Percentiles rank a stretch among this genome's conserved stretches.
Evolutionary conservation across 768 basidiomycete species (phyloP).

Genomic region (Kwoniella sp.): DNA sequence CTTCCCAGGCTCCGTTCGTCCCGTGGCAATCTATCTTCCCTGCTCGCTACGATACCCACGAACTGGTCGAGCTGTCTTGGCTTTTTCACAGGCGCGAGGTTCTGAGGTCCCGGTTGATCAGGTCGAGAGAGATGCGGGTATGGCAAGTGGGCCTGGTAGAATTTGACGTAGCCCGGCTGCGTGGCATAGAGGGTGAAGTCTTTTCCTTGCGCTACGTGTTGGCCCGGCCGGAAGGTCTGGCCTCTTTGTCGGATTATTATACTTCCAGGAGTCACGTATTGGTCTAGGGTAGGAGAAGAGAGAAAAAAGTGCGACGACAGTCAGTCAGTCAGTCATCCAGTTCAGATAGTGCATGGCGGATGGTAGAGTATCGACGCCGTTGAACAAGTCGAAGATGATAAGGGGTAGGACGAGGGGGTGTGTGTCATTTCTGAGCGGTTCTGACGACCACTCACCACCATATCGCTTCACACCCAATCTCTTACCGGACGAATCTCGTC

Average conservation of each 20-base stretch:
- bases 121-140: conserved; percentile 35
- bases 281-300: conserved; percentile 74
- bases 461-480: conserved; percentile 95
- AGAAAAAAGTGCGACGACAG: too few relatives aligned
- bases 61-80: conserved; percentile 50
- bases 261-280: conserved; percentile 89
- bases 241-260: conserved; percentile 96
- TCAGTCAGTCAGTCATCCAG: conserved; percentile 17
- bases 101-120: conserved; percentile 50
- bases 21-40: conserved; percentile 83
- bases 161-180: conserved; percentile 88
- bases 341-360: neutral
- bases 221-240: conserved; percentile 87
- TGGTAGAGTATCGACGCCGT: neutral
- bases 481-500: conserved; percentile 88
- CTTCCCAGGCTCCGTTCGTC: conserved; percentile 73
- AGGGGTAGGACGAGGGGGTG: too few relatives aligned
- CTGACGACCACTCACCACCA: conserved; percentile 78
- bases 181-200: conserved; percentile 94
- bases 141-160: conserved; percentile 63
- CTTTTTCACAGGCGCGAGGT: conserved; percentile 53
- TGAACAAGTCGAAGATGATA: too few relatives aligned
- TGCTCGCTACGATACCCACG: conserved; percentile 78
- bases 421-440: too few relatives aligned
- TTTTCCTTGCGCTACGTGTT: conserved; percentile 86